Evolutionary conservation across 768 basidiomycete genomes (phyloP), one percentile per base, ranked within the genome.

Genomic region (Baorangia bicolor): DNA sequence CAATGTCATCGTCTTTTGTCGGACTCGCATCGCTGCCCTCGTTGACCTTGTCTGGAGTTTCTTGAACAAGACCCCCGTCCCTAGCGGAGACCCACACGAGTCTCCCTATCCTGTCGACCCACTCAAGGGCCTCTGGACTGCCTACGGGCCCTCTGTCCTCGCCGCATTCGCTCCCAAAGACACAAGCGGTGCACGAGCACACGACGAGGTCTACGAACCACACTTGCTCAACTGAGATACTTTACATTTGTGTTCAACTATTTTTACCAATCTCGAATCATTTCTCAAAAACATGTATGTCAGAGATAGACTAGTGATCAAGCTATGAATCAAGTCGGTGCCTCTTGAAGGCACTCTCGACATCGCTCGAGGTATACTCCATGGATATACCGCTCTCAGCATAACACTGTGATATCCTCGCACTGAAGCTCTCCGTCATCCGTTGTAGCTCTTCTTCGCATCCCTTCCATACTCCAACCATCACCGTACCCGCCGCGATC

Each of bases 391-490:
- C 87, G 46, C 78, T 81, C 47, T 91, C 92, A 18, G 77, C 78
- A 71, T 96, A 98, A 65, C 92, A 92, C 66, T 88, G 85, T 12
- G 78, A 73, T 59, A 97, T 88, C 57, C 87, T 76, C 56, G 79
- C 84, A 46, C 68, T 69, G 72, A 90, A 93, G 42, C 81, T 71
- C 58, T 87, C 84, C 9, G 88, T 90, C 60, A 93, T 79, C 57
- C 82, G 80, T 57, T 88, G 70, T 55, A 97, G 68, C 64, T 94
- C 92, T 50, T 88, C 87, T 69, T 95, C 92, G 70, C 92, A 92
- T 34, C 92, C 87, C 65, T 84, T 90, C 94, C 94, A 97, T 3
- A 96, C 94, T 5, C 85, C 87, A 25, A 84, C 82, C 74, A 95
- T 75, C 38, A 92, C 85, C 31, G 81, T 86, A 4, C 83, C 83